Base-by-base conservation (phyloP, 768 basidiomycete genomes). In the Saitozyma podzolica region DNA sequence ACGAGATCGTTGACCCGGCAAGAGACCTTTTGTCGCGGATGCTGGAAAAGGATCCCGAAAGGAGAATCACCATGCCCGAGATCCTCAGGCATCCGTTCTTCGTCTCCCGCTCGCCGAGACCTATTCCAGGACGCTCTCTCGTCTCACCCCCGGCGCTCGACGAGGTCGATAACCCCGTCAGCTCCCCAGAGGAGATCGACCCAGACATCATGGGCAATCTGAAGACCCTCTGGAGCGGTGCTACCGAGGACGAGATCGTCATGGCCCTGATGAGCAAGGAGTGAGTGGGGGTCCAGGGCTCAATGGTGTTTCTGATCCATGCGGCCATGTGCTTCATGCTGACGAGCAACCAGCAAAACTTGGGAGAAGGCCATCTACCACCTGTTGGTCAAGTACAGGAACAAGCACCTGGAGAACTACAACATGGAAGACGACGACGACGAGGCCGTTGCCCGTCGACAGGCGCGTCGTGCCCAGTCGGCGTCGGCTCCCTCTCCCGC, bases 291-390 rank as follows among this genome's bases (percentile, higher is more conserved):
- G 29, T 29, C 5, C 14, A 9, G 56, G 3, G 29, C 5, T 5
- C 29, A 29, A 29, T 29, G 29, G 29, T 29, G 29, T 29, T 29
- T 29, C 2, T 29, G 29, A 29, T 29, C 29, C 29, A 29, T 5
- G 2, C 29, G 29, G 29, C 29, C 29, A 29, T 29, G 29, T 5
- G 5, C 29, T 2, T 29, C 29, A 2, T 5, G 19, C 52, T 50
- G 29, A 54, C 43, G 11, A 87, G 29, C 84, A 70, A 71, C 81
- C 56, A 86, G 87, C 59, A 86, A 86, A 55, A 94, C 89, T 39
- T 94, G 92, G 90, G 92, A 98, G 78, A 97, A 99, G 80, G 91
- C 91, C 0, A 90, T 98, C 53, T 99, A 99, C 79, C 88, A 90
- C 73, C 81, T 97, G 6, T 83, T 99, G n/a, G 83, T 88, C 58